phyloP scores from a whole-genome alignment of 495 filamentous ascomycete genomes.

The Lasiosphaeris hirsuta region DNA sequence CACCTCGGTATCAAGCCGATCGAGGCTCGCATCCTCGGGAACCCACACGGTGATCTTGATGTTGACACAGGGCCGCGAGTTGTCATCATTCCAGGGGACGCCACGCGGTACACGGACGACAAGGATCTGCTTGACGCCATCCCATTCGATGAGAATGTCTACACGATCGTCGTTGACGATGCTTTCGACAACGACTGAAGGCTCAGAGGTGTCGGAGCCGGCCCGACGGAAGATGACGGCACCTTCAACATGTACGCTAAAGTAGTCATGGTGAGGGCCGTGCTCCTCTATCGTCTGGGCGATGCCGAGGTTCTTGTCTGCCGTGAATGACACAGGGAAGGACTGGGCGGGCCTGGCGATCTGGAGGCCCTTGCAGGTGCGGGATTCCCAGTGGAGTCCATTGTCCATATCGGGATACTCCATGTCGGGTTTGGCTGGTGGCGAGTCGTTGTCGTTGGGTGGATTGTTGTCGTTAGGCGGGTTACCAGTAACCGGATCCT shows the following conservation, averaged over 20 bases:
- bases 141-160: constrained; percentile 25
- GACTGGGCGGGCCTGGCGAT: constrained; percentile 30
- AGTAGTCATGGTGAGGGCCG: constrained; percentile 14
- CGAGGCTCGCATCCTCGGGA: constrained; percentile 30
- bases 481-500: no score
- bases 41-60: constrained; percentile 43
- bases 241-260: constrained; percentile 34
- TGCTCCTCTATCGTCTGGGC: constrained; percentile 18
- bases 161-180: constrained; percentile 37
- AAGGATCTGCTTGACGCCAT: constrained; percentile 29
- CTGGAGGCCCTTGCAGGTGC: constrained; percentile 26
- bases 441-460: neutral
- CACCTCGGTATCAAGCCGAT: constrained; percentile 23
- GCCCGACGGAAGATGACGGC: constrained; percentile 37
- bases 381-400: constrained; percentile 14
- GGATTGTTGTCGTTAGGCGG: neutral
- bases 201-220: constrained; percentile 17
- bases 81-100: constrained; percentile 22
- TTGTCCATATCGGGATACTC: constrained; percentile 23
- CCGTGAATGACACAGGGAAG: constrained; percentile 30
- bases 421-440: constrained; percentile 14
- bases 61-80: constrained; percentile 34
- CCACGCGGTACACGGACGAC: constrained; percentile 30
- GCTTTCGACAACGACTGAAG: constrained; percentile 36
- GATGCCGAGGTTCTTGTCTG: constrained; percentile 29